Conservation (phyloP, 495 filamentous ascomycete genomes). For the Jackrogersella multiformis region DNA sequence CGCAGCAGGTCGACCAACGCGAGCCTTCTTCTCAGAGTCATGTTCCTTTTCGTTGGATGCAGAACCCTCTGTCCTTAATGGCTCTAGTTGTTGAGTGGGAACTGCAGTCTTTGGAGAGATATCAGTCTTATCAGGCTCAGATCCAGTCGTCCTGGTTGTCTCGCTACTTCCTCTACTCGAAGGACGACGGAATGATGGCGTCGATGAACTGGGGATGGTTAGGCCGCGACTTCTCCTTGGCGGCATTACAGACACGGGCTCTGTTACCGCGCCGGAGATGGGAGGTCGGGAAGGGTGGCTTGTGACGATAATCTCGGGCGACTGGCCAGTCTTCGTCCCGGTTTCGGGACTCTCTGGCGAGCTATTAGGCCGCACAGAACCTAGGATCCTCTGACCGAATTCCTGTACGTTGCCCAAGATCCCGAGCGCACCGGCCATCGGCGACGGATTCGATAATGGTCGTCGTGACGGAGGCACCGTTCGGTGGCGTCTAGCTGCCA, state of each 20-base stretch:
- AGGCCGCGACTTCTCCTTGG: conserved; percentile 37
- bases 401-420: conserved; percentile 40
- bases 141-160: conserved; percentile 40
- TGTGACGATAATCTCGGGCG: conserved; percentile 53
- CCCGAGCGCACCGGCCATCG: conserved; percentile 23
- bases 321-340: conserved; percentile 18
- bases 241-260: conserved; percentile 24
- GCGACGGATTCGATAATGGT: conserved; percentile 22
- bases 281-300: conserved; percentile 42
- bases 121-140: conserved; percentile 41
- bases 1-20: conserved; percentile 8
- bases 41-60: not conserved
- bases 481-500: conserved; percentile 30
- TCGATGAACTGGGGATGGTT: conserved; percentile 43
- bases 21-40: not conserved
- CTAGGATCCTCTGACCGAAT: conserved; percentile 35
- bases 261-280: conserved; percentile 33
- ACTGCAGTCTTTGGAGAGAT: conserved; percentile 20
- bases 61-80: conserved; percentile 9
- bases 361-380: conserved; percentile 24
- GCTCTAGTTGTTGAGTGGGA: not conserved
- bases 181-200: conserved; percentile 39
- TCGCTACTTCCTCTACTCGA: conserved; percentile 44
- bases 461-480: conserved; percentile 13
- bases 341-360: conserved; percentile 2